Conservation (phyloP, 116 monocot species). For the Posidonia oceanica region DNA sequence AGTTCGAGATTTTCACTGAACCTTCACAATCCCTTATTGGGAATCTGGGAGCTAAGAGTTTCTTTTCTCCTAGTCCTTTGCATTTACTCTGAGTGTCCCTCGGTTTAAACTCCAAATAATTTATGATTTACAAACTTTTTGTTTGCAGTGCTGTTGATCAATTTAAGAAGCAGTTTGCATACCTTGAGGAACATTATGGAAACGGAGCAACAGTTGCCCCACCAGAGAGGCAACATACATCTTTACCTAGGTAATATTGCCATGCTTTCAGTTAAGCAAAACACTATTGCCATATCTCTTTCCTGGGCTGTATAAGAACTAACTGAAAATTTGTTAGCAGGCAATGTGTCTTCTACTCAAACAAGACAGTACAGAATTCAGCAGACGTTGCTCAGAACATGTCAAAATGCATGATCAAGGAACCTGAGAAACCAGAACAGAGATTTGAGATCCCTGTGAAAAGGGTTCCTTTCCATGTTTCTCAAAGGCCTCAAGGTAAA, state of each 20-base stretch:
- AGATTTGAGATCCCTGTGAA: conserved; percentile 22
- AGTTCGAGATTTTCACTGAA: too few species aligned
- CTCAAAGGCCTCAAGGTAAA: conserved; percentile 41
- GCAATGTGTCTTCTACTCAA: conserved; percentile 54
- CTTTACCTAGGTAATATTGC: conserved; percentile 55
- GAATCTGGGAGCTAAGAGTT: too few species aligned
- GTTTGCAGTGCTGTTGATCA: conserved; percentile 83
- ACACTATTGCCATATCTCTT: too few species aligned
- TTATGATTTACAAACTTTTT: conserved; percentile 1
- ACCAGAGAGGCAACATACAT: conserved; percentile 76
- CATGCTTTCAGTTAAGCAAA: not conserved
- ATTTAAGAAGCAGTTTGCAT: conserved; percentile 89
- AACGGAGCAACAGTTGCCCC: conserved; percentile 48
- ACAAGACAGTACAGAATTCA: conserved; percentile 35
- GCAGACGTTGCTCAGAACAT: conserved; percentile 31
- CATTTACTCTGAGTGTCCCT: not conserved
- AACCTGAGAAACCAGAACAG: conserved; percentile 28
- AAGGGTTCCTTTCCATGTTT: conserved; percentile 49
- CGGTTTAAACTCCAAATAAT: not conserved
- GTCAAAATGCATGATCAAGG: conserved; percentile 62
- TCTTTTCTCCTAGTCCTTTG: not conserved
- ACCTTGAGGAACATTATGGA: conserved; percentile 83
- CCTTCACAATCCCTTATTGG: too few species aligned
- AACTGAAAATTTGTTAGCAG: conserved; percentile 13
- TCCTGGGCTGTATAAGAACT: not conserved